A percentile compares a stretch with the other conserved stretches of the same genome.
Evolutionary conservation across 306 rosid genomes (phyloP).

Genomic region (Corylus avellana): DNA sequence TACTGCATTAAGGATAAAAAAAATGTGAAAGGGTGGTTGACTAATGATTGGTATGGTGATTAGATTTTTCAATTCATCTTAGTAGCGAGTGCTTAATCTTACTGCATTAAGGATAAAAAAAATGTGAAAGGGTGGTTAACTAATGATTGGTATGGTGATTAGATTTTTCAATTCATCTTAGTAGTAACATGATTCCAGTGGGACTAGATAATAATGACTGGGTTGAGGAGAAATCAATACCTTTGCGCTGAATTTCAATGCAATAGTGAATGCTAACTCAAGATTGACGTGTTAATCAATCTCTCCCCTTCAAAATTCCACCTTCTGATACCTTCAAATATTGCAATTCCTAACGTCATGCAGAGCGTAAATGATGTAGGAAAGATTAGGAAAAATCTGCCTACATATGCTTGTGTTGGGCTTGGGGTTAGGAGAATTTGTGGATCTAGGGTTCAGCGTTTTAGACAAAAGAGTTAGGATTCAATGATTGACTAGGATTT

Average conservation of each 20-base stretch:
- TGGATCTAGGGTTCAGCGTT: neutral
- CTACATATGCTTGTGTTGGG: no score
- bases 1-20: neutral
- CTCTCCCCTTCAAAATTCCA: neutral
- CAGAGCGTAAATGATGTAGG: neutral
- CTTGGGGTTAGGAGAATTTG: neutral
- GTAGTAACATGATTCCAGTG: neutral
- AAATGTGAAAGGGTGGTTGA: neutral
- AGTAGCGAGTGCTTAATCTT: neutral
- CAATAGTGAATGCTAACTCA: neutral
- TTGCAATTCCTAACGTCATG: neutral
- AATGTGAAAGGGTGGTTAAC: neutral
- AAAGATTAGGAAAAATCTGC: neutral
- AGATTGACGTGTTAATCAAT: neutral
- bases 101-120: neutral
- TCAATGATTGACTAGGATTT: neutral
- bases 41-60: neutral
- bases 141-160: neutral
- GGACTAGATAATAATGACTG: neutral
- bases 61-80: neutral
- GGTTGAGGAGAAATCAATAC: neutral
- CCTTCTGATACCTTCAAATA: neutral
- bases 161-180: neutral
- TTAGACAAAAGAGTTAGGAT: neutral
- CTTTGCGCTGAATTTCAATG: neutral